These are phyloP conservation scores for Leucoagaricus sp. DNA, from an alignment of 1,284 basidiomycete species.

Conservation along the genomic window DNA sequence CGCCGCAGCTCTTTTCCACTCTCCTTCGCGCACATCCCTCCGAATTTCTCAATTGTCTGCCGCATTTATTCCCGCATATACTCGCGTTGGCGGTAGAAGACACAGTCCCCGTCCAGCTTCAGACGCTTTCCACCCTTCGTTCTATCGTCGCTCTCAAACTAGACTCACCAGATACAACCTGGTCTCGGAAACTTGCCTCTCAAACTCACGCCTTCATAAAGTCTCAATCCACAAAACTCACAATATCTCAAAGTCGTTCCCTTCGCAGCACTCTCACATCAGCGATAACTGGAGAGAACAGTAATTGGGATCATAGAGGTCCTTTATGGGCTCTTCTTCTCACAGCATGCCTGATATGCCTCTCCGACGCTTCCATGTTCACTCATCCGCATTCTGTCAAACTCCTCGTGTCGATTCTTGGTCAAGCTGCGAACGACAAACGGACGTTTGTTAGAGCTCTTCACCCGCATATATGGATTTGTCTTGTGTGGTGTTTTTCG, in stretches of 20 bases:
- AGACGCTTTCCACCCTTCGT: conserved; percentile 8
- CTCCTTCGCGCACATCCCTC: not conserved
- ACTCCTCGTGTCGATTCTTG: conserved; percentile 39
- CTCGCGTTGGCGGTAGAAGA: conserved; percentile 23
- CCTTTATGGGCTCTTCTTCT: conserved; percentile 40
- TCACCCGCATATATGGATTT: conserved; percentile 51
- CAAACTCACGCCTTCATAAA: conserved; percentile 21
- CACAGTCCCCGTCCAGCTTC: conserved; percentile 2
- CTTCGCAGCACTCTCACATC: conserved; percentile 2
- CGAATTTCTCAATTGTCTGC: not conserved
- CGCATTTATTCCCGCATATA: conserved; percentile 30
- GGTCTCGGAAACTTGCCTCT: conserved; percentile 7
- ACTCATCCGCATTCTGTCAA: conserved; percentile 38
- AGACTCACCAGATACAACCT: not conserved
- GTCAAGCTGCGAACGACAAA: conserved; percentile 32
- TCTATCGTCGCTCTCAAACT: conserved; percentile 13
- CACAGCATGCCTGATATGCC: conserved; percentile 47
- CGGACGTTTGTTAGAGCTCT: conserved; percentile 34
- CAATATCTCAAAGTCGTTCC: conserved; percentile 3
- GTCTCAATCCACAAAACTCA: conserved; percentile 15
- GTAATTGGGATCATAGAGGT: conserved; percentile 27
- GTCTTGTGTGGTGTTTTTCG: conserved; percentile 56
- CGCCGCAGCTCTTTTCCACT: conserved; percentile 12
- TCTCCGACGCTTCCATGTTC: conserved; percentile 49
- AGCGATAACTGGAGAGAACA: conserved; percentile 2